Evolutionary conservation across 2,329 filamentous ascomycete species (phyloP), one percentile per base, ranked within the genome.

Genomic region (Arachnomyces sp.): DNA sequence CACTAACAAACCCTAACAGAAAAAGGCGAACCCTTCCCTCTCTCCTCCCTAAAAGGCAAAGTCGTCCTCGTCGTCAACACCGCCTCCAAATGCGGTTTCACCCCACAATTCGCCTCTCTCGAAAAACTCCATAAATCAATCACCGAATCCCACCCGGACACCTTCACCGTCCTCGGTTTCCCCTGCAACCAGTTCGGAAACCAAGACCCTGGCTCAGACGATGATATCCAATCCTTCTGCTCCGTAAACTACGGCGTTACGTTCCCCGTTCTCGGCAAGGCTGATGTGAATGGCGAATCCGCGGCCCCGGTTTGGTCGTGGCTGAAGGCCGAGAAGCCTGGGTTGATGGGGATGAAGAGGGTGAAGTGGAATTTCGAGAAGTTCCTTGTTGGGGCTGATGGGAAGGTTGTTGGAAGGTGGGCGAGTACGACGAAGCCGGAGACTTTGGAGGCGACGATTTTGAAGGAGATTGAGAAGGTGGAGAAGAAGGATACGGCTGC

Each of bases 351-450:
- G 14, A 63, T 96, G 59, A 90, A 93, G 81, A 68, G 82, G 47
- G 74, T 98, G 56, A 95, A 96, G 83, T 98, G 92, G 92, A 98
- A 98, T 71, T 98, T 96, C 72, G 92, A 98, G 68, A 98, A 98
- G 78, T 98, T 95, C 69, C 70, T 98, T 48, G 72, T 98, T 50
- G 84, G 82, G 45, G 77, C 78, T 46, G 87, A 96, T 64, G 92
- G 92, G 17, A 76, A 83, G 68, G 87, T 96, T 52, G 84, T 85
- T 67, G 76, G 76, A 18, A 73, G 92, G 50, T 98, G 88, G 87
- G 85, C 86, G 28, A 90, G 85, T 64, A 84, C 80, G 13, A 87
- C 84, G 44, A 92, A 89, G 74, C 92, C 92, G 1, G 86, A 90
- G 69, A 66, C 68, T 30, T 68, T 98, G 53, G 84, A 90, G 77